These are phyloP conservation scores for Ampelocalamus luodianensis DNA, from an alignment of 176 grass and related monocot species.

Conservation along the genomic window DNA sequence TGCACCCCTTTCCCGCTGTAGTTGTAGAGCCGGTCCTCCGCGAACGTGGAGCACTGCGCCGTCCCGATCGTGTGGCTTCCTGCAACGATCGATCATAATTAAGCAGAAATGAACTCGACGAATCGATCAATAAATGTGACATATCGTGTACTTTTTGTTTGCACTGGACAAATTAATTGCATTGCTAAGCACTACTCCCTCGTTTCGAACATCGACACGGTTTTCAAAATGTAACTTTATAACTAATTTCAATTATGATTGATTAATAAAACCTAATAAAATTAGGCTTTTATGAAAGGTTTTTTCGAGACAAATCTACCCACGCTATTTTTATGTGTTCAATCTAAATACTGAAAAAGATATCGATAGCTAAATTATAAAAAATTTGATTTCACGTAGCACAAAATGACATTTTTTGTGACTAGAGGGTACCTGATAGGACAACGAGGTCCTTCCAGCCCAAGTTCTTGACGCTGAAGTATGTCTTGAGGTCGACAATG, in stretches of 20 bases:
- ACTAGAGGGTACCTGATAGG: slow-evolving; percentile 31
- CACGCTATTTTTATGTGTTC: too few species aligned
- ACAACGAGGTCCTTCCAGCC: slow-evolving; percentile 58
- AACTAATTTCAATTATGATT: too few species aligned
- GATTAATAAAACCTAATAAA: too few species aligned
- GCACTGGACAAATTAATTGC: not conserved
- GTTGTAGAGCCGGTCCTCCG: slow-evolving; percentile 61
- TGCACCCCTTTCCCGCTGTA: slow-evolving; percentile 45
- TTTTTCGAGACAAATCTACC: too few species aligned
- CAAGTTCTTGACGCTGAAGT: slow-evolving; percentile 63
- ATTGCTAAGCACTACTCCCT: not conserved
- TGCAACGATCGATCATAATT: not conserved
- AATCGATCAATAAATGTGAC: not conserved
- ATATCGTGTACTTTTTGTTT: not conserved
- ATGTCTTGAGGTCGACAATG: slow-evolving; percentile 60
- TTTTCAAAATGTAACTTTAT: too few species aligned
- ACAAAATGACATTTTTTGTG: too few species aligned
- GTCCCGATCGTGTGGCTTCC: slow-evolving; percentile 61
- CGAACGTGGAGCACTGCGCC: slow-evolving; percentile 51
- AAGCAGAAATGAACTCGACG: not conserved
- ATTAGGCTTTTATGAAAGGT: too few species aligned
- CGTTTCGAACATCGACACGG: too few species aligned
- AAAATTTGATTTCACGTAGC: too few species aligned
- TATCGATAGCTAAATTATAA: too few species aligned
- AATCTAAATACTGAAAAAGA: too few species aligned